phyloP scores from a whole-genome alignment of 2,329 filamentous ascomycete genomes.

The Teratosphaeriaceae sp. region DNA sequence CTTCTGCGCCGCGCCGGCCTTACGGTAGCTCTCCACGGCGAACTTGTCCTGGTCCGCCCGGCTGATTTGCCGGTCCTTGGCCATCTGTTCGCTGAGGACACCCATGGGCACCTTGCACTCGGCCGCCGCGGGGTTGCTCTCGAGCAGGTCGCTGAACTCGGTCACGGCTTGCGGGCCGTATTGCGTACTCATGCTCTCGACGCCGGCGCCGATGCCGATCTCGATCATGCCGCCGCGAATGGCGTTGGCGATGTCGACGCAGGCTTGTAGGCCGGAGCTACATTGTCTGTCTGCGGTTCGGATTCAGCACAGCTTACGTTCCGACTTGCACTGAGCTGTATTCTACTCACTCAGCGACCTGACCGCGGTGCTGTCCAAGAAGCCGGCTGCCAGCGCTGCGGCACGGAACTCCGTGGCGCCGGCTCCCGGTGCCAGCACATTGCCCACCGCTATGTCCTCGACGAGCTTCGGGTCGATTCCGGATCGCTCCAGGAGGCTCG shows the following conservation, averaged over 20 bases:
- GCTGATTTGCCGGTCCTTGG: slow-evolving; percentile 68
- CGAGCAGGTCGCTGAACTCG: slow-evolving; percentile 87
- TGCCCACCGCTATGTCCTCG: slow-evolving; percentile 88
- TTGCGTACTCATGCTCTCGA: slow-evolving; percentile 91
- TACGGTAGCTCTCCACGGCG: slow-evolving; percentile 86
- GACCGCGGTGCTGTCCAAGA: slow-evolving; percentile 78
- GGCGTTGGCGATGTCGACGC: slow-evolving; percentile 89
- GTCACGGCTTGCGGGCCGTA: slow-evolving; percentile 85
- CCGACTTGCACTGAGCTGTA: no score
- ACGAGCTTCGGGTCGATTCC: slow-evolving; percentile 82
- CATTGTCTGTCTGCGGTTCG: slow-evolving; percentile 59
- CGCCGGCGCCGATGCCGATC: slow-evolving; percentile 84
- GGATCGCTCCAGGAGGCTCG: slow-evolving; percentile 74
- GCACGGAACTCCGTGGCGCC: slow-evolving; percentile 96
- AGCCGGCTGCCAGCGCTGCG: slow-evolving; percentile 81
- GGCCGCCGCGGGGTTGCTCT: slow-evolving; percentile 70
- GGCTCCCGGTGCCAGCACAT: slow-evolving; percentile 84
- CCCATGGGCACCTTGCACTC: slow-evolving; percentile 99
- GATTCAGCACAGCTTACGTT: no score
- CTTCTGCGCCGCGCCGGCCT: slow-evolving; percentile 78
- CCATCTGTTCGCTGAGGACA: slow-evolving; percentile 89
- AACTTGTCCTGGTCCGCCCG: slow-evolving; percentile 82
- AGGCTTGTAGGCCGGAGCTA: slow-evolving; percentile 85
- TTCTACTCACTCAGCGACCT: slow-evolving; percentile 58
- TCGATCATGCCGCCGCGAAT: slow-evolving; percentile 92